Base-by-base conservation (phyloP, 2,329 filamentous ascomycete species). In the Colletotrichum filicis region DNA sequence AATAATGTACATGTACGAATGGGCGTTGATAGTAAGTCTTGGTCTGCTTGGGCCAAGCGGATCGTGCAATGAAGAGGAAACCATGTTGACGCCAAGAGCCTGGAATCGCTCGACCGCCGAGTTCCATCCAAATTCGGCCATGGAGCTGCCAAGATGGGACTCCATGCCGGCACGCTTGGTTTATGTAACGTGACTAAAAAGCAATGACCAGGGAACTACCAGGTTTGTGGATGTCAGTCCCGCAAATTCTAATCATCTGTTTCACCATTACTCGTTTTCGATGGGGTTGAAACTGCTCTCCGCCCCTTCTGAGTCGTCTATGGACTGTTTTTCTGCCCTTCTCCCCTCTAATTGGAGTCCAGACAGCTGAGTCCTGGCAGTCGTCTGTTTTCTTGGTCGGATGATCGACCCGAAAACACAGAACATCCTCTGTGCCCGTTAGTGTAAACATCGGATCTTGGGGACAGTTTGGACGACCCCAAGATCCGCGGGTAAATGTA, bases 351-450 rank as follows among this genome's bases (percentile, higher is more conserved):
- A 16, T 22, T 24, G 12, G 16, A 42, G 16, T 19, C 37, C 7
- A 42, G 14, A 6, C 37, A 42, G 37, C 37, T 42, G 14, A 42
- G 11, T 12, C 32, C 32, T 35, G 32, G 32, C 14, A 24, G 35
- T 26, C 30, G n/a, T 55, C 11, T 24, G 9, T 16, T 11, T 11
- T 49, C 37, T 65, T 30, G 32, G 64, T 49, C 68, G 68, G 68
- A 62, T 71, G 64, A 71, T 71, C 57, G 64, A 68, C 68, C 68
- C 68, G 64, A 42, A 37, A 49, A 52, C 46, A 66, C 14, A 24
- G 24, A 11, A 61, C 35, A 56, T 28, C 56, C 55, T 61, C 61
- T 19, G 32, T 59, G 28, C 5, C 56, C 46, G 42, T 32, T 71
- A 30, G n/a, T 62, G 32, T 30, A 58, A 58, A 59, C 19, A 62